Evolutionary conservation across 768 basidiomycete species (phyloP), one percentile per base, ranked within the genome.

Genomic region (Sistotremastrum suecicum): DNA sequence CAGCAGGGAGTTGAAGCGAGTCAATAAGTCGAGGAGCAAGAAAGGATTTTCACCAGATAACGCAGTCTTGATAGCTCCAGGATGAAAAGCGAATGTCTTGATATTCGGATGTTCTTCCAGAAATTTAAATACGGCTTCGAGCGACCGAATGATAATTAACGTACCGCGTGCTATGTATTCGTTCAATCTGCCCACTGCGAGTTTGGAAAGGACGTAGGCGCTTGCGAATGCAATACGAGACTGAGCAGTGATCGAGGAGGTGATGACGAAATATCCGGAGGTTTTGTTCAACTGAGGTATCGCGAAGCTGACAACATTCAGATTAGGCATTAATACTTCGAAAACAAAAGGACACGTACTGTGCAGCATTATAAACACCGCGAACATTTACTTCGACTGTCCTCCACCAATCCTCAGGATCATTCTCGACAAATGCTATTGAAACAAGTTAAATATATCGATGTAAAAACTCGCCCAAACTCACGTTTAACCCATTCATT

Each of bases 401-500:
- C 39, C 48, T 51, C 55, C 53, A 54, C 54, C 57, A 60, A 36
- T 50, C 49, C 10, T 49, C 49, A 5, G 56, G 49, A 44, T 56
- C 54, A 34, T 46, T 47, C 32, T 47, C 32, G 28, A 36, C 46
- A 34, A 40, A 2, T 34, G 20, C 34, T 42, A 31, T 5, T 5
- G 35, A 41, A 31, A 34, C n/a, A 33, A 39, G 28, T 29, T 36
- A 7, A 10, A 32, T 12, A 6, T 1, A 31, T 37, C 11, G 32
- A 34, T 5, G n/a, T n/a, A n/a, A n/a, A n/a, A n/a, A n/a, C n/a
- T n/a, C n/a, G n/a, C n/a, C n/a, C n/a, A n/a, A n/a, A 20, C 33
- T 10, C 12, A 40, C 12, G 9, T 28, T 9, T 37, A 10, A n/a
- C 33, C 34, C 47, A 39, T 11, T 29, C 7, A 46, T 11, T 37